Base-by-base conservation (phyloP, 1,139 yeast species). In the Taphrina pruni region DNA sequence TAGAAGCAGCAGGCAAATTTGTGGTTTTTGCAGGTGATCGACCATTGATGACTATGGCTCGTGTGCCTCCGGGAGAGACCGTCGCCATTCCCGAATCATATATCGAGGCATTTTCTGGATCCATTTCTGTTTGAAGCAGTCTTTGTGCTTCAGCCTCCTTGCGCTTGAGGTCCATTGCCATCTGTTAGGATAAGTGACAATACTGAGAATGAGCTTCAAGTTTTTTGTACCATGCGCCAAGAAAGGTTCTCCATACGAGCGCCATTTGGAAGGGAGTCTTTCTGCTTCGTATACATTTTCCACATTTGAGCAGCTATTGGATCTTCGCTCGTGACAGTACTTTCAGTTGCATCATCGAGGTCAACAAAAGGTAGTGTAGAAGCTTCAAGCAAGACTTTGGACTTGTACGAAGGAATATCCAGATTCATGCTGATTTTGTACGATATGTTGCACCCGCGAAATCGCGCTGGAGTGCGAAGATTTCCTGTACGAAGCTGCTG, bases 271-370 rank as follows among this genome's bases (percentile, higher is more conserved):
- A 90, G 80, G n/a, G 88, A 84, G n/a, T 89, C 87, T 73, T 85
- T 86, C 20, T 95, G 95, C 74, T 85, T 85, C 67, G 88, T 83
- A 78, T 90, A 90, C 87, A 90, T 85, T 75, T 86, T 87, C 96
- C 96, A 90, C 38, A 90, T 64, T 60, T 71, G 66, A n/a, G 72
- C 61, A 21, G 73, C 74, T 36, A 67, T 54, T 36, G 72, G 72
- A 50, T 70, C 73, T 51, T 70, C 71, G 21, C 55, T 57, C 26
- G 58, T 14, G 8, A 21, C 8, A 1, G 38, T 17, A 26, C 11
- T 26, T 14, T n/a, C 54, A 17, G 52, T 11, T 3, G 39, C 14
- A 14, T 43, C 11, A 32, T 39, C n/a, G 17, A 58, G 36, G 46
- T 58, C 62, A 41, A 45, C 62, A 17, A 58, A 58, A 14, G 62